Percentiles rank a stretch among this genome's conserved stretches.
Conservation (phyloP, 2,329 filamentous ascomycete genomes). For the Monilinia fructigena region DNA sequence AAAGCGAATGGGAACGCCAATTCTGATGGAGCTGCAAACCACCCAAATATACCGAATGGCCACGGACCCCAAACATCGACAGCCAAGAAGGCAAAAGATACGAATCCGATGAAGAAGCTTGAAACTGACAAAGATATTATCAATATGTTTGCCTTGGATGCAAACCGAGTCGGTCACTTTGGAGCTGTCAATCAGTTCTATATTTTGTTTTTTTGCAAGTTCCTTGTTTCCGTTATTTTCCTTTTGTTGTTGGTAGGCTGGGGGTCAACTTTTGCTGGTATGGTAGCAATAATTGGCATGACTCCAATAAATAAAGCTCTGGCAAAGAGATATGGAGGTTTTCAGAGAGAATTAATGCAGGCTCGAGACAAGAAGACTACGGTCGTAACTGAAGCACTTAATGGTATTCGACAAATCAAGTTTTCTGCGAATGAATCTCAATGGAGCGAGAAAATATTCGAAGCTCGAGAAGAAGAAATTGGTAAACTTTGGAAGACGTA, state of each 20-base stretch:
- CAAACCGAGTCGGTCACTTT: slow-evolving; percentile 64
- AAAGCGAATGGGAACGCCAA: slow-evolving; percentile 18
- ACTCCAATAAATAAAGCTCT: slow-evolving; percentile 66
- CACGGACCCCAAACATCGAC: slow-evolving; percentile 1
- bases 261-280: slow-evolving; percentile 62
- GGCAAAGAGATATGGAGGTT: slow-evolving; percentile 59
- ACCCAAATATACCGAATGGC: slow-evolving; percentile 2
- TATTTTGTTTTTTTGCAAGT: slow-evolving; percentile 57
- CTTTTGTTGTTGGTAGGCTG: slow-evolving; percentile 68
- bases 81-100: slow-evolving; percentile 17
- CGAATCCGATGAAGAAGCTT: slow-evolving; percentile 20
- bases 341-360: slow-evolving; percentile 69
- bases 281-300: slow-evolving; percentile 59
- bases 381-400: slow-evolving; percentile 69
- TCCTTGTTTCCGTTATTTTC: slow-evolving; percentile 63
- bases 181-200: slow-evolving; percentile 61
- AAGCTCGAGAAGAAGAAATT: slow-evolving; percentile 66
- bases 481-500: slow-evolving; percentile 54
- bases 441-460: slow-evolving; percentile 67
- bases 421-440: slow-evolving; percentile 72
- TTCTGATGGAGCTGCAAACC: neutral
- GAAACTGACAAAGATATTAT: slow-evolving; percentile 67
- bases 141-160: slow-evolving; percentile 72
- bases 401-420: slow-evolving; percentile 79
- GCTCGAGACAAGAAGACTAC: slow-evolving; percentile 70